phyloP scores from a whole-genome alignment of 2,329 filamentous ascomycete genomes.

The Aureobasidium pullulans region DNA sequence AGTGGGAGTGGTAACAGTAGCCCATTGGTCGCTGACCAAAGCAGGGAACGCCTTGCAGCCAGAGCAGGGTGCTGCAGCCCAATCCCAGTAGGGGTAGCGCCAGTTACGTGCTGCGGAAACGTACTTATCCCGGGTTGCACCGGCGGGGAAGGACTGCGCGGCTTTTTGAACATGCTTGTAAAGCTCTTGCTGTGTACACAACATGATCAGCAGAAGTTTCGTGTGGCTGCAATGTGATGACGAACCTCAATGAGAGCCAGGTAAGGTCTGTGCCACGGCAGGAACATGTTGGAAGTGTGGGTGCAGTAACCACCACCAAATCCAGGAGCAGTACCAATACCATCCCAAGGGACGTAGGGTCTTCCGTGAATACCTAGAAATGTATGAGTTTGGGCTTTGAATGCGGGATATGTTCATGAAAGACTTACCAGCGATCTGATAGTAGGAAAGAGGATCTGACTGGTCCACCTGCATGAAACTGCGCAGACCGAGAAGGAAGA shows the following conservation, averaged over 20 bases:
- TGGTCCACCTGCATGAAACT: conserved; percentile 64
- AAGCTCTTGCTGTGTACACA: conserved; percentile 32
- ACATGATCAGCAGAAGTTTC: neutral
- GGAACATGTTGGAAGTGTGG: conserved; percentile 68
- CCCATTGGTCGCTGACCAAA: conserved; percentile 31
- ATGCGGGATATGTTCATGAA: neutral
- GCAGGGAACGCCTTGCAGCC: conserved; percentile 30
- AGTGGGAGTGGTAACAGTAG: conserved; percentile 30
- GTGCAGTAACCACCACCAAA: conserved; percentile 64
- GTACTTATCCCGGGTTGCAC: conserved; percentile 31
- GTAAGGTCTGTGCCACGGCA: conserved; percentile 79
- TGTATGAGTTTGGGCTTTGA: neutral
- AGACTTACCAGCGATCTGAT: conserved; percentile 64
- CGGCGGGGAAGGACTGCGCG: conserved; percentile 34
- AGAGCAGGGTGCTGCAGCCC: conserved; percentile 32
- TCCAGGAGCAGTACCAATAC: conserved; percentile 40
- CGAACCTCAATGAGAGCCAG: conserved; percentile 54
- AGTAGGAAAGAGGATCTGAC: conserved; percentile 61
- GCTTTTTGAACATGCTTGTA: conserved; percentile 34
- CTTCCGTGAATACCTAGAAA: conserved; percentile 70
- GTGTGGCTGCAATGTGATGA: neutral
- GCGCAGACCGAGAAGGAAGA: conserved; percentile 68
- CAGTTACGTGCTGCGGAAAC: conserved; percentile 33
- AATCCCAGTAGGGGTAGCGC: conserved; percentile 43
- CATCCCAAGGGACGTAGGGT: conserved; percentile 55